These are phyloP conservation scores for Geosmithia putterillii DNA, from an alignment of 2,329 filamentous ascomycete species.

Conservation along the genomic window DNA sequence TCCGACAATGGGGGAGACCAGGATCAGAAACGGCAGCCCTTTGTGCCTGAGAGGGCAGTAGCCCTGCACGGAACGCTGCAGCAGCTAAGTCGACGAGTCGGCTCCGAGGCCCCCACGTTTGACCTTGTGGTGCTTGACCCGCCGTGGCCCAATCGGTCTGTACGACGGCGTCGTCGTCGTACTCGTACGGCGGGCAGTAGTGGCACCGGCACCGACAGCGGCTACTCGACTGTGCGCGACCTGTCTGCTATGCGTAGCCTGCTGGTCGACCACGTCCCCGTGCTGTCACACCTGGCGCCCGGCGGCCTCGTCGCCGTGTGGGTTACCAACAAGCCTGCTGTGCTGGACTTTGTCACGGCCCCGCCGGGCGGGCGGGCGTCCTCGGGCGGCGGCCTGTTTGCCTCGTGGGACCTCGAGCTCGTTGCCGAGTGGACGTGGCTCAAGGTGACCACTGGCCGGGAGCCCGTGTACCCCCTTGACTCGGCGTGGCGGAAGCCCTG, in stretches of 20 bases:
- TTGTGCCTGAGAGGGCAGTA: conserved; percentile 27
- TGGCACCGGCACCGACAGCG: conserved; percentile 2
- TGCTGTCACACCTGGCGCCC: conserved; percentile 38
- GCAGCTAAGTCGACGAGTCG: conserved; percentile 25
- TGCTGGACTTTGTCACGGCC: conserved; percentile 40
- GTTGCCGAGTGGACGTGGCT: conserved; percentile 69
- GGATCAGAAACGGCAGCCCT: conserved; percentile 1
- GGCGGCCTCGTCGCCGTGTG: conserved; percentile 57
- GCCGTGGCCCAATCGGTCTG: conserved; percentile 73
- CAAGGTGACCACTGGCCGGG: conserved; percentile 54
- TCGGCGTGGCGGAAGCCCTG: conserved; percentile 62
- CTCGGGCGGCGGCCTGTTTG: conserved; percentile 27
- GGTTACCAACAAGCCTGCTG: conserved; percentile 61
- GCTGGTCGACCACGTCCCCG: conserved; percentile 36
- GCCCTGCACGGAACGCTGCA: conserved; percentile 37
- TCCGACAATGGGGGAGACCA: background rate
- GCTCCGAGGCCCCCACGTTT: conserved; percentile 38
- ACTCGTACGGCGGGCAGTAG: too few species aligned
- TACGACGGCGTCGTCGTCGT: conserved; percentile 46
- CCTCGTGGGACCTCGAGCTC: conserved; percentile 51
- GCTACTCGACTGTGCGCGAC: conserved; percentile 34
- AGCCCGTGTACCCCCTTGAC: conserved; percentile 49
- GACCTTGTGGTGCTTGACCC: conserved; percentile 63
- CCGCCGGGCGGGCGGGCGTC: conserved; percentile 32
- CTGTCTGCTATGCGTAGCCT: conserved; percentile 34